Evolutionary conservation across 2,329 filamentous ascomycete species (phyloP).

Genomic region (Calonectria fujianensis): DNA sequence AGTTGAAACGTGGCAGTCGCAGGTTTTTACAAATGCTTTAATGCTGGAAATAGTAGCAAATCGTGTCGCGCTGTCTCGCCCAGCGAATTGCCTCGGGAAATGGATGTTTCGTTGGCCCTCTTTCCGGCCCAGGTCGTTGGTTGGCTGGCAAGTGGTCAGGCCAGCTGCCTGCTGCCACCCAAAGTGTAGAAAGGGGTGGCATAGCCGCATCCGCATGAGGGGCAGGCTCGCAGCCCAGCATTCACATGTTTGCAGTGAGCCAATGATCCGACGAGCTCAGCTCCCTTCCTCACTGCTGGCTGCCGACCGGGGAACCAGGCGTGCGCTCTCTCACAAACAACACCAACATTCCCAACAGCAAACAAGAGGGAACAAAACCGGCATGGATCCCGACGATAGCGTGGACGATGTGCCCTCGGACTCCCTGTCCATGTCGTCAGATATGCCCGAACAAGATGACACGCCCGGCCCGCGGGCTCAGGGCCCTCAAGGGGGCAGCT

Average conservation of each 20-base stretch:
- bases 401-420: slow-evolving; percentile 3
- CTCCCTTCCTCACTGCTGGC: not conserved
- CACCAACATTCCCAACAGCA: not conserved
- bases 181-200: slow-evolving; percentile 20
- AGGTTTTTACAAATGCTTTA: not conserved
- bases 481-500: not conserved
- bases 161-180: not conserved
- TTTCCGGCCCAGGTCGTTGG: not conserved
- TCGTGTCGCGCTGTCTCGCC: not conserved
- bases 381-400: slow-evolving; percentile 2
- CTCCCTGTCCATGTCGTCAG: slow-evolving; percentile 6
- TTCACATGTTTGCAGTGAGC: not conserved
- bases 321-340: not conserved
- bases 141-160: slow-evolving; percentile 5
- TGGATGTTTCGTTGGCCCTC: not conserved
- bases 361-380: not conserved
- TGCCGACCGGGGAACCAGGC: no score
- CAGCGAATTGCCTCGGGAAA: not conserved
- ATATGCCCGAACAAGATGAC: not conserved
- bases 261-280: not conserved
- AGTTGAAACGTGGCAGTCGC: not conserved
- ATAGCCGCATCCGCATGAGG: slow-evolving; percentile 1
- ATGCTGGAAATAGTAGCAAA: not conserved
- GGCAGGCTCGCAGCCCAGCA: not conserved
- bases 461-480: not conserved